Base-by-base conservation (phyloP, 2,329 filamentous ascomycete species). In the Fusarium xyrophilum region DNA sequence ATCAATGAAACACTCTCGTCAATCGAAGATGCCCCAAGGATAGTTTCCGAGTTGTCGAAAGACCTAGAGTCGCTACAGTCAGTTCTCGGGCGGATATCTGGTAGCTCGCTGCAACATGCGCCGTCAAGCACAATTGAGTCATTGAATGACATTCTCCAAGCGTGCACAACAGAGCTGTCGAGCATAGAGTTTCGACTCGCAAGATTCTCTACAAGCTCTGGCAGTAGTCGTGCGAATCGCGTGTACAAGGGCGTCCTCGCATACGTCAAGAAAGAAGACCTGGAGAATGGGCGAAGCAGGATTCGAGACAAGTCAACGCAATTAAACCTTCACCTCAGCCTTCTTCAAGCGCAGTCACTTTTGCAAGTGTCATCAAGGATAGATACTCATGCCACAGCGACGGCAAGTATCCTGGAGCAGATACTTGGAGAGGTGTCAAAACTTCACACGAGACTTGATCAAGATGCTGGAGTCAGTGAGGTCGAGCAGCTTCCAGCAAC, bases 181-280 rank as follows among this genome's bases (percentile, higher is more conserved):
- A 17, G 11, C 13, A 61, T 61, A 3, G 56, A 63, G 19, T 25
- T 6, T 3, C 60, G 36, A 6, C 35, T 63, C 17, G 23, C 30
- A 7, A 35, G 19, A 11, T 63, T 63, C 27, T 43, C 47, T 14
- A 23, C 14, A 17, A 40, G 6, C 27, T 36, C 42, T 23, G 9
- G 4, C 6, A 44, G 33, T 13, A 60, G 42, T 15, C 42, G 36
- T 0, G 43, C 60, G 4, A 48, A 36, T 13, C 42, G 56, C 7
- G 9, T 56, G 6, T 48, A 38, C 13, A 63, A 47, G 7, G 42
- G 56, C 2, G 15, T 61, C 7, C 42, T 61, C 9, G 35, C 55
- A 1, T 63, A 61, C 12, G 42, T 67, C 11, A 68, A 67, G 15
- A 65, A 68, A 23, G 53, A 68, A 19, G 56, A 68, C 9, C 35